Evolutionary conservation across 78 protist genomes (phyloP), one percentile per base, ranked within the genome.

Genomic region (Dictyostelium intermedium): DNA sequence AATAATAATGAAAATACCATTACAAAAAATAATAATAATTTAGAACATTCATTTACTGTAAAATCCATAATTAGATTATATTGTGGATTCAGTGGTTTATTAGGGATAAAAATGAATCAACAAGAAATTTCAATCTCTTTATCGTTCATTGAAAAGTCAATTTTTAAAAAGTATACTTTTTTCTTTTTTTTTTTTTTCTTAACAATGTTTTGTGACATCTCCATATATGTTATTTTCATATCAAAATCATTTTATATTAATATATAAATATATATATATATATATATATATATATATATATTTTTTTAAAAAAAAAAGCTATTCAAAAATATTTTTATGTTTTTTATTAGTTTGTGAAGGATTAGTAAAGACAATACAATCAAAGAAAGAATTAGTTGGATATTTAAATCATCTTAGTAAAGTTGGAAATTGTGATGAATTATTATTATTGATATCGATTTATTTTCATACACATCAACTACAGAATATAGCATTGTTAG

Each of bases 391-490:
- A n/a, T 27, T 87, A 11, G 18, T 83, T 35, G 92, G 81, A 41
- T 78, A 63, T 43, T 63, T 87, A 45, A 63, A 78, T 78, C 43
- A 61, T 43, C 41, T 87, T 63, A 39, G 66, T 37, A 87, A 78
- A 30, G 41, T 70, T 18, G 61, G 69, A 5, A 37, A 66, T 61
- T 87, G 92, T 61, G 70, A 87, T 61, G 92, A 87, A 39, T 61
- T 87, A 20, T 43, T 87, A 61, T 61, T 87, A 11, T 87, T 87
- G 37, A 63, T 87, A 14, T 53, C 92, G 27, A 87, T 87, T 53
- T 87, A 87, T 78, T 87, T 87, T 73, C 92, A 87, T 61, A 87
- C 92, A 56, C 82, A 82, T 76, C 92, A 87, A 39, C 16, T 87
- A 39, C 92, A 76, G 20, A 87, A 87, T 78, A 87, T 87, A 11